phyloP scores from a whole-genome alignment of 2,329 filamentous ascomycete genomes.

The Cytospora mali region DNA sequence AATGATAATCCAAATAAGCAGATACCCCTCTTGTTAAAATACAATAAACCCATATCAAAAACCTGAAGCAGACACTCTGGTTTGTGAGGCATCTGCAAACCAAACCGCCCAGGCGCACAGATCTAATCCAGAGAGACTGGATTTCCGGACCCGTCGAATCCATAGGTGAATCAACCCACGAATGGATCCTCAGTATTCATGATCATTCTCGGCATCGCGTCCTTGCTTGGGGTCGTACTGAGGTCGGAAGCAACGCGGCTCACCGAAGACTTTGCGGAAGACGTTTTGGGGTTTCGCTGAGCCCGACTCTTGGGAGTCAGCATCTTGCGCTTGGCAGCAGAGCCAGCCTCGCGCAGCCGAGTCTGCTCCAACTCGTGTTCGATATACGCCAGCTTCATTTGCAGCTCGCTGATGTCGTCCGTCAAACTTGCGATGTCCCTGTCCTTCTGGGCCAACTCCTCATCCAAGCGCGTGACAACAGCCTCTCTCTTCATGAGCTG shows the following conservation, averaged over 20 bases:
- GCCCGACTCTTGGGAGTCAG: not conserved
- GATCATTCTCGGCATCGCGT: not conserved
- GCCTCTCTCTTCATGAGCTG: constrained; percentile 7
- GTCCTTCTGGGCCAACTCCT: not conserved
- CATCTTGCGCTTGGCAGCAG: constrained; percentile 7
- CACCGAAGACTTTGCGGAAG: not conserved
- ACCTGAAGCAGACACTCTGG: too few relatives aligned
- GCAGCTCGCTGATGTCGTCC: constrained; percentile 1
- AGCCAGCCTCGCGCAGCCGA: not conserved
- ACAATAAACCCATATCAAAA: not conserved
- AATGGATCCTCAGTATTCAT: not conserved
- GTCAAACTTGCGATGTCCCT: not conserved
- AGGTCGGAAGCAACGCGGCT: not conserved
- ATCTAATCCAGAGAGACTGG: not conserved
- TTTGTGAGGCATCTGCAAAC: too few relatives aligned
- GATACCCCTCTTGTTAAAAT: not conserved
- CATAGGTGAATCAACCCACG: not conserved
- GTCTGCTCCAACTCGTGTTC: constrained; percentile 4
- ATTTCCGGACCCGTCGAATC: not conserved
- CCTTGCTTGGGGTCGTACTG: constrained; percentile 3
- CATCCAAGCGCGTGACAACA: not conserved
- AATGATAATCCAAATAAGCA: not conserved
- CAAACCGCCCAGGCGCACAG: not conserved
- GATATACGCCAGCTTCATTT: not conserved
- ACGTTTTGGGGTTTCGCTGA: not conserved